Conservation (phyloP, 345 rosid genomes). For the Boechera retrofracta region DNA sequence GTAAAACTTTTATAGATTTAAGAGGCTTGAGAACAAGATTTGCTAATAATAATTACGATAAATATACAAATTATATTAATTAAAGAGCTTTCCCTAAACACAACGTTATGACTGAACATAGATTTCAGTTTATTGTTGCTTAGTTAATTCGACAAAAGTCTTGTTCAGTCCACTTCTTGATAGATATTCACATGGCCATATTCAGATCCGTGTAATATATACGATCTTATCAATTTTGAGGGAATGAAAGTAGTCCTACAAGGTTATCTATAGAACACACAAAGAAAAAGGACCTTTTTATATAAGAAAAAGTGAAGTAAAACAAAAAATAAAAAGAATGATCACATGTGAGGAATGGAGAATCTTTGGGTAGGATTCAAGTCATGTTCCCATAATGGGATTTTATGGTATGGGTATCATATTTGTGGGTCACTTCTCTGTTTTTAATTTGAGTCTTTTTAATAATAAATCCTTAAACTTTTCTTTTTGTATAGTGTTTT, state of each 20-base stretch:
- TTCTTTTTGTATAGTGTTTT: background rate
- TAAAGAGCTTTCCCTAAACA: background rate
- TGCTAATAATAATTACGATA: background rate
- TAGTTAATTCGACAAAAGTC: conserved; percentile 12
- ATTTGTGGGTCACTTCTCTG: conserved; percentile 31
- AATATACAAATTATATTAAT: background rate
- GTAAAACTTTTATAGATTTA: background rate
- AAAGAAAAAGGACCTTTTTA: conserved; percentile 19
- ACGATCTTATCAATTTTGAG: conserved; percentile 16
- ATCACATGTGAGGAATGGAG: conserved; percentile 43
- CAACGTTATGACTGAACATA: background rate
- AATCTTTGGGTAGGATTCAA: conserved; percentile 41
- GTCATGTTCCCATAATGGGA: conserved; percentile 39
- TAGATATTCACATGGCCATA: conserved; percentile 32
- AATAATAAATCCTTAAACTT: background rate
- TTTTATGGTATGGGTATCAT: conserved; percentile 38
- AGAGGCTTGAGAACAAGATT: background rate
- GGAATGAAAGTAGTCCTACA: conserved; percentile 15
- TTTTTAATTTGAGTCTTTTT: background rate
- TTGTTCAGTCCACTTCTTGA: conserved; percentile 27
- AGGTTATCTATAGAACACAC: conserved; percentile 16
- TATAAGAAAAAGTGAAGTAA: conserved; percentile 24
- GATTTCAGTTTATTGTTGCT: conserved; percentile 1
- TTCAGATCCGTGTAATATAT: conserved; percentile 2
- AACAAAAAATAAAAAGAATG: conserved; percentile 28